Conservation (phyloP, 331 rosid species). For the Dryas integrifolia region DNA sequence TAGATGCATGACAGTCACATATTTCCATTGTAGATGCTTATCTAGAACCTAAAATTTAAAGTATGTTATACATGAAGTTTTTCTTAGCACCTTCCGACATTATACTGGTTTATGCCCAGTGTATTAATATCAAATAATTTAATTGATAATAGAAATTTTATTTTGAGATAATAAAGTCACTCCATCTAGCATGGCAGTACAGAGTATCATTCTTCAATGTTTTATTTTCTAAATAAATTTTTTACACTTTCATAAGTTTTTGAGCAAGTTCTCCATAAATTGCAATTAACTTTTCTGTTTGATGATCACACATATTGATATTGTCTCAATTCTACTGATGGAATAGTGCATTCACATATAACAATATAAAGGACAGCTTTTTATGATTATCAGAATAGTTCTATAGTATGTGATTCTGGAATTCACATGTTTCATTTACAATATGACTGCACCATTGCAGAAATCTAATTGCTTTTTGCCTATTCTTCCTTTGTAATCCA, state of each 20-base stretch:
- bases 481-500: constrained; percentile 13
- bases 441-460: neutral
- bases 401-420: neutral
- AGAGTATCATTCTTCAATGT: no score
- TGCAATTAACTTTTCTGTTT: neutral
- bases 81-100: neutral
- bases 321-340: neutral
- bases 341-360: neutral
- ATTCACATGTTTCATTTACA: neutral
- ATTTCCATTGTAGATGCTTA: no score
- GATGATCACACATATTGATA: neutral
- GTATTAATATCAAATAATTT: no score
- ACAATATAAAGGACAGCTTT: neutral
- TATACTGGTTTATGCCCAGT: neutral
- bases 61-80: neutral
- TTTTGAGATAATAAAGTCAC: no score
- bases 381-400: neutral
- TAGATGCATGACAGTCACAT: no score
- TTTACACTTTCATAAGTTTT: neutral
- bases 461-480: neutral
- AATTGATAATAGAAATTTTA: no score
- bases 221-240: no score
- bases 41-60: no score
- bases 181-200: no score
- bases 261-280: neutral